Base-by-base conservation (phyloP, 2,329 filamentous ascomycete species). In the Ascochyta clinopodiicola region DNA sequence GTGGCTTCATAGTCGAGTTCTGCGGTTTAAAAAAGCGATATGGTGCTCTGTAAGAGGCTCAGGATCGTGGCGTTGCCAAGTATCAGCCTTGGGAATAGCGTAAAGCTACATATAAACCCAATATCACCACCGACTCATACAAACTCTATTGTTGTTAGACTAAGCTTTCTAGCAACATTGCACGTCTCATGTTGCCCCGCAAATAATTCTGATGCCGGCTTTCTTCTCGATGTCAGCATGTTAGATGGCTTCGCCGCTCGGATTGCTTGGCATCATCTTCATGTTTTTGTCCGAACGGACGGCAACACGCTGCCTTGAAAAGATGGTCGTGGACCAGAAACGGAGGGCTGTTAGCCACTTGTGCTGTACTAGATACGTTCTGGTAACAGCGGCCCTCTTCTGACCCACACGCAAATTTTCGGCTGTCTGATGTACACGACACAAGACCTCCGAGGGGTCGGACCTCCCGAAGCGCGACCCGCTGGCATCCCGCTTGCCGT, bases 331-430 rank as follows among this genome's bases (percentile, higher is more conserved):
- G 17, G 3, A 22, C 8, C n/a, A 22, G 6, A 39, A 24, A 8
- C 29, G 8, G 22, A 27, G 12, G n/a, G 19, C 17, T 13, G 31
- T 24, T 44, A 44, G 39, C 32, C 4, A 25, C 24, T 4, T 44
- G 15, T 22, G 24, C 22, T 1, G 13, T 31, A 24, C 39, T 51
- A 21, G 38, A 37, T 29, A 40, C 27, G 5, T 15, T 24, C 24
- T 48, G 39, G 39, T 4, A 17, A 34, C 6, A 12, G n/a, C 12
- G 22, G 24, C 29, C 39, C 27, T 55, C 39, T 31, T 44, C 21
- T 17, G 40, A 42, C 31, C 51, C 46, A 50, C 52, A 35, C 8
- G 36, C 42, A 45, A 46, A 50, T 37, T 55, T 50, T 46, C 25
- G 50, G 22, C 31, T 6, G 17, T 13, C 12, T 50, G 27, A 24